Conservation (phyloP, 805 yeast genomes). For the Saccharomycopsis vini region DNA sequence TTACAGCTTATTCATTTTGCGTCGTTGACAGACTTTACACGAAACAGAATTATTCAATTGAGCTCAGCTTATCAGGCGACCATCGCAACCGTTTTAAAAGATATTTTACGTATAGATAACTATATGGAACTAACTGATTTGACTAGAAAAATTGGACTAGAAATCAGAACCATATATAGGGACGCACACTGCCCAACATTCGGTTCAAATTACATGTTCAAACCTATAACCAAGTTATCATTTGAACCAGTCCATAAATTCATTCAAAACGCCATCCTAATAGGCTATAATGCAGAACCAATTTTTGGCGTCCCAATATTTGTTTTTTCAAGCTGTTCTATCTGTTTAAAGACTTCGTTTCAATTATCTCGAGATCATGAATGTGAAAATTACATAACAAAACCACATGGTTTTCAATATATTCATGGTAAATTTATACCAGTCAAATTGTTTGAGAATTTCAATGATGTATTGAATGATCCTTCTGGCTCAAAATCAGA, state of each 20-base stretch:
- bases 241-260: not conserved
- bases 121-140: not conserved
- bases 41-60: not conserved
- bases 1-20: not conserved
- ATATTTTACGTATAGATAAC: not conserved
- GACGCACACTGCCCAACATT: not conserved
- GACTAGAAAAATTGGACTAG: not conserved
- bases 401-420: too few species aligned
- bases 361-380: too few species aligned
- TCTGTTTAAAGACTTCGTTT: too few species aligned
- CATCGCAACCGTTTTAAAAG: not conserved
- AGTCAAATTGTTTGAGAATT: too few species aligned
- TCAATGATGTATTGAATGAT: too few species aligned
- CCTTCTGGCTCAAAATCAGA: too few species aligned
- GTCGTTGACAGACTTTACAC: not conserved
- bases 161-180: not conserved
- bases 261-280: not conserved
- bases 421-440: too few species aligned
- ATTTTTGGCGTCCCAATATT: not conserved
- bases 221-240: not conserved
- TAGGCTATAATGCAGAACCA: not conserved
- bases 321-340: not conserved
- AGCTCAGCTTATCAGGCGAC: not conserved
- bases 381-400: too few species aligned
- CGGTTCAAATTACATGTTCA: not conserved